These are phyloP conservation scores for Pseudomonodictys pantanalensis DNA, from an alignment of 495 filamentous ascomycete species.

Conservation along the genomic window DNA sequence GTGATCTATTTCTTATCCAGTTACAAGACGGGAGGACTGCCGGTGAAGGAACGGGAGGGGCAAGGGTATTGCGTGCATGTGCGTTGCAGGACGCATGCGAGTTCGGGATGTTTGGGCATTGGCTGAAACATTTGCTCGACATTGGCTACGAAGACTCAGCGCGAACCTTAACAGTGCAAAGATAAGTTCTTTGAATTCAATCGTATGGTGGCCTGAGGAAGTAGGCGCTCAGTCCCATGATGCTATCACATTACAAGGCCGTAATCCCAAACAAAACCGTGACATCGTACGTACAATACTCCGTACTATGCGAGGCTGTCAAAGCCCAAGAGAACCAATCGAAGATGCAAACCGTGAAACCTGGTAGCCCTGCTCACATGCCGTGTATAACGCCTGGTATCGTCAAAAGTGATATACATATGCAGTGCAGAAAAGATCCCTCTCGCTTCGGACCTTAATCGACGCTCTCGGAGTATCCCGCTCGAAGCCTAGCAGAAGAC, in stretches of 20 bases:
- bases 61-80: background rate
- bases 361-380: conserved; percentile 15
- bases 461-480: conserved; percentile 9
- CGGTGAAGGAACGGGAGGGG: background rate
- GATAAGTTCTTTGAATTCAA: background rate
- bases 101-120: no score
- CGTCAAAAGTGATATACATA: conserved; percentile 14
- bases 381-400: conserved; percentile 26
- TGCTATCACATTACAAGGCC: conserved; percentile 12
- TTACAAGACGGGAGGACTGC: background rate
- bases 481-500: conserved; percentile 9
- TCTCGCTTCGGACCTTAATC: conserved; percentile 6
- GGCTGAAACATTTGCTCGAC: no score
- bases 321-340: background rate
- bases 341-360: background rate
- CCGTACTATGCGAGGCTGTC: background rate
- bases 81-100: no score
- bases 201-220: no score
- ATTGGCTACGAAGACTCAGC: no score
- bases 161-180: background rate
- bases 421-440: background rate
- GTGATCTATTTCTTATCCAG: no score
- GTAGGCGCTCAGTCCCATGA: background rate
- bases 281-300: conserved; percentile 4
- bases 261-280: background rate